These are phyloP conservation scores for Kodamaea sp. DNA, from an alignment of 1,139 yeast species.

Conservation along the genomic window DNA sequence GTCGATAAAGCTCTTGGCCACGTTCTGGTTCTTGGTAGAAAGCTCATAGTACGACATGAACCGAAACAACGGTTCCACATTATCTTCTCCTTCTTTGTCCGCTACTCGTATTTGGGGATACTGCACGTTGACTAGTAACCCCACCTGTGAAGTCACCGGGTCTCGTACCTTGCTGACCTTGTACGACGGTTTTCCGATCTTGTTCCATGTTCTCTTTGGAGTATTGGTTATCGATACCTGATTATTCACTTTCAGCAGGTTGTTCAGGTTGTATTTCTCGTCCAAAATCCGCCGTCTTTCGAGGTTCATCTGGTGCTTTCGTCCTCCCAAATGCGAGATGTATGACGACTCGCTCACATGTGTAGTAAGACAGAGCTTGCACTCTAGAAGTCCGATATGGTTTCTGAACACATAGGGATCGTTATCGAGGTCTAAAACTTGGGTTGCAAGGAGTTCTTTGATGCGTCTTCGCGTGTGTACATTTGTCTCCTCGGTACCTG, in stretches of 20 bases:
- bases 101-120: constrained; percentile 56
- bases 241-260: constrained; percentile 3
- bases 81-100: constrained; percentile 37
- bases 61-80: constrained; percentile 73
- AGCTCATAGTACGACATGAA: constrained; percentile 78
- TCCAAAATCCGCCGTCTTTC: constrained; percentile 56
- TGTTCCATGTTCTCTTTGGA: constrained; percentile 51
- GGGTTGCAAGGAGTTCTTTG: constrained; percentile 61
- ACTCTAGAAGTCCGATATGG: constrained; percentile 73
- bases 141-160: constrained; percentile 55
- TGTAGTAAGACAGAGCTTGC: constrained; percentile 72
- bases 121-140: constrained; percentile 60
- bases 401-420: constrained; percentile 80
- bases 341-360: constrained; percentile 78
- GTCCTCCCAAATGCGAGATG: constrained; percentile 76
- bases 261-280: constrained; percentile 26
- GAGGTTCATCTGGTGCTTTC: constrained; percentile 69
- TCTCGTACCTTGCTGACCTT: constrained; percentile 68
- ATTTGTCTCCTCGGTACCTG: constrained; percentile 66
- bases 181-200: constrained; percentile 74
- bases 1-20: constrained; percentile 25
- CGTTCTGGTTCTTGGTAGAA: constrained; percentile 40
- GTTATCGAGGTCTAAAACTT: constrained; percentile 61
- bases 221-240: constrained; percentile 18
- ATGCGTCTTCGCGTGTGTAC: constrained; percentile 66